Conservation (phyloP, 352 stramenopile species). For the Phytophthora constricta region DNA sequence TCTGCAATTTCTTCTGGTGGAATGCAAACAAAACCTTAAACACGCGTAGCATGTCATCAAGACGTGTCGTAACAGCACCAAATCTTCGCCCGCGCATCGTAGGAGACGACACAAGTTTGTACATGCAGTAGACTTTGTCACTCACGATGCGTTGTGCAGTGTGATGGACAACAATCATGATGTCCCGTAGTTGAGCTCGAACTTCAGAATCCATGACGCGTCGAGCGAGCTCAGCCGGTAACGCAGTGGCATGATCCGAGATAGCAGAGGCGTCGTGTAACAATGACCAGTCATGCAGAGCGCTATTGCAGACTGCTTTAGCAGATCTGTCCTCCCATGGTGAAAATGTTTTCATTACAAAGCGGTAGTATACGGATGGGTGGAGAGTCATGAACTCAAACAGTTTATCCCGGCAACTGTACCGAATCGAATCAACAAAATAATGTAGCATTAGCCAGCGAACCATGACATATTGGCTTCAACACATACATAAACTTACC, state of each 20-base stretch:
- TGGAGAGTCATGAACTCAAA: slow-evolving; percentile 45
- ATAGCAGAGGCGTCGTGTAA: slow-evolving; percentile 5
- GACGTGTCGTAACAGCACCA: slow-evolving; percentile 34
- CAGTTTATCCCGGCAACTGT: slow-evolving; percentile 39
- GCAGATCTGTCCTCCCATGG: slow-evolving; percentile 44
- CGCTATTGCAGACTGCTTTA: slow-evolving; percentile 42
- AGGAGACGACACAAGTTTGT: slow-evolving; percentile 2
- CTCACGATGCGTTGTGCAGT: slow-evolving; percentile 21
- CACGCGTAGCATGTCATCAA: slow-evolving; percentile 55
- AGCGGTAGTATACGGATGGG: slow-evolving; percentile 56
- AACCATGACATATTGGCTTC: no score
- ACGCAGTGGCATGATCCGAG: not conserved
- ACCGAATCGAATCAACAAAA: not conserved
- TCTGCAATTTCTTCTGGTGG: slow-evolving; percentile 45
- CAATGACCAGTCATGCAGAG: slow-evolving; percentile 31
- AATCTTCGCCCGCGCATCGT: slow-evolving; percentile 29
- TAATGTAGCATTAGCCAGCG: no score
- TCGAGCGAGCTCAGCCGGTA: not conserved
- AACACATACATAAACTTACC: slow-evolving; percentile 33
- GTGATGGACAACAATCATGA: slow-evolving; percentile 26
- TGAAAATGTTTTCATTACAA: slow-evolving; percentile 51
- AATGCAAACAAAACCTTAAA: slow-evolving; percentile 58
- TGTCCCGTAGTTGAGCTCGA: slow-evolving; percentile 22
- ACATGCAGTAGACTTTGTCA: not conserved
- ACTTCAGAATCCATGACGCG: slow-evolving; percentile 4